Conservation (phyloP, 805 yeast genomes). For the Clavispora phyllophila region DNA sequence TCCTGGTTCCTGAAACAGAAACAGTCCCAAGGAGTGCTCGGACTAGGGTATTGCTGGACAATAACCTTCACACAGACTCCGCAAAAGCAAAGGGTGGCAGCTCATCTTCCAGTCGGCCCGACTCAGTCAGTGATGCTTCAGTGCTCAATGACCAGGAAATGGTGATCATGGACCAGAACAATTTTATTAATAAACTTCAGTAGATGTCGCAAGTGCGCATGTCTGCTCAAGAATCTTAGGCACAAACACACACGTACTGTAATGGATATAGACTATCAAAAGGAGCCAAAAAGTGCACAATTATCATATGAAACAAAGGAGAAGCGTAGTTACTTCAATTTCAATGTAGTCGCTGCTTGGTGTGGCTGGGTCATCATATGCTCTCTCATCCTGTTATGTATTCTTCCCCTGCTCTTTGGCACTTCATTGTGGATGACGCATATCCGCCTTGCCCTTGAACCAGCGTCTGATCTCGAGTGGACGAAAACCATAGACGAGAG, state of each 20-base stretch:
- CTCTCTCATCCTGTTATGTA: conserved; percentile 6
- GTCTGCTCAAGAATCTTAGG: neutral
- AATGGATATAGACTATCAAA: neutral
- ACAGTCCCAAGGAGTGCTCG: neutral
- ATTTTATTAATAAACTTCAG: conserved; percentile 8
- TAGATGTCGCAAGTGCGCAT: neutral
- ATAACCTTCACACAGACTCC: neutral
- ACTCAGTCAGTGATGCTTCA: conserved; percentile 1
- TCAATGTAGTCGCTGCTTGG: conserved; percentile 1
- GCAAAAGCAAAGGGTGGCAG: neutral
- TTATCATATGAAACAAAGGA: neutral
- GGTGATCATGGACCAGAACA: conserved; percentile 8
- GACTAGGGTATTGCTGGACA: conserved; percentile 1
- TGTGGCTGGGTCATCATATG: conserved; percentile 7
- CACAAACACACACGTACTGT: neutral
- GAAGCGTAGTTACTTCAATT: neutral
- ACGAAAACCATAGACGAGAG: conserved; percentile 33
- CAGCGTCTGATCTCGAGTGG: conserved; percentile 33
- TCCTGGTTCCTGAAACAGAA: neutral
- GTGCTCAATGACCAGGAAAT: conserved; percentile 12
- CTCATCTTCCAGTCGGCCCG: neutral
- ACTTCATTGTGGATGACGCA: conserved; percentile 31
- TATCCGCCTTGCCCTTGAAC: conserved; percentile 32
- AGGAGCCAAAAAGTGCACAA: neutral
- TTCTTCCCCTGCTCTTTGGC: conserved; percentile 7